Conservation (phyloP, 768 basidiomycete species). For the Paxillus ammoniavirescens region DNA sequence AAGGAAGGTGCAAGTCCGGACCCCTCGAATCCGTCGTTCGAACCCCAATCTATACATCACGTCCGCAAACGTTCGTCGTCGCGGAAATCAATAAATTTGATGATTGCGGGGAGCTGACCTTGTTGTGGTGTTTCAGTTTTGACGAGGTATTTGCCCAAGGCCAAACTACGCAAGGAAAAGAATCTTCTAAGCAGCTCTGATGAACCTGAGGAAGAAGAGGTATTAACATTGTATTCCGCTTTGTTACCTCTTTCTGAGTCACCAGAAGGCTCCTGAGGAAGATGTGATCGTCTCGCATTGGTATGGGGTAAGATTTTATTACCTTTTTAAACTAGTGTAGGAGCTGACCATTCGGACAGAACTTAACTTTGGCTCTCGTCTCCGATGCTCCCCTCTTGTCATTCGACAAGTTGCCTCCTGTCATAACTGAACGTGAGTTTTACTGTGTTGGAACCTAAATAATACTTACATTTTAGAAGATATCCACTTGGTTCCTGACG, state of each 20-base stretch:
- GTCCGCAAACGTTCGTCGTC: constrained; percentile 64
- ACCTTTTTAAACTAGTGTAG: background rate
- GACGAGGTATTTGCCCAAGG: constrained; percentile 77
- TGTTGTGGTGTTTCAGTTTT: constrained; percentile 53
- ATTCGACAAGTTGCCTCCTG: constrained; percentile 54
- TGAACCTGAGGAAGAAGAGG: constrained; percentile 47
- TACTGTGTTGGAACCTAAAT: background rate
- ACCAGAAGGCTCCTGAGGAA: constrained; percentile 32
- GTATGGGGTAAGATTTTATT: constrained; percentile 53
- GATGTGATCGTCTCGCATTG: constrained; percentile 81
- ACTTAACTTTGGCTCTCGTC: constrained; percentile 83
- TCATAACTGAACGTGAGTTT: constrained; percentile 59
- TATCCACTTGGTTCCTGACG: constrained; percentile 55
- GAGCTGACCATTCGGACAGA: constrained; percentile 42
- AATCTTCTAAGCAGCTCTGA: constrained; percentile 60
- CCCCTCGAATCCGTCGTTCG: constrained; percentile 53
- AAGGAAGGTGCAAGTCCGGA: constrained; percentile 66
- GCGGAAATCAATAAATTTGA: background rate
- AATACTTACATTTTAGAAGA: constrained; percentile 41
- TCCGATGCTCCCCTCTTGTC: constrained; percentile 63
- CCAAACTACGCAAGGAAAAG: constrained; percentile 77
- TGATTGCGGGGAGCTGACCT: constrained; percentile 2
- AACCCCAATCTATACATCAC: constrained; percentile 61
- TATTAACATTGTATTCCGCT: constrained; percentile 20
- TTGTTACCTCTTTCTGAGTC: constrained; percentile 6